Evolutionary conservation across 495 filamentous ascomycete genomes (phyloP), one percentile per base, ranked within the genome.

Genomic region (Stereocaulon alpinum): DNA sequence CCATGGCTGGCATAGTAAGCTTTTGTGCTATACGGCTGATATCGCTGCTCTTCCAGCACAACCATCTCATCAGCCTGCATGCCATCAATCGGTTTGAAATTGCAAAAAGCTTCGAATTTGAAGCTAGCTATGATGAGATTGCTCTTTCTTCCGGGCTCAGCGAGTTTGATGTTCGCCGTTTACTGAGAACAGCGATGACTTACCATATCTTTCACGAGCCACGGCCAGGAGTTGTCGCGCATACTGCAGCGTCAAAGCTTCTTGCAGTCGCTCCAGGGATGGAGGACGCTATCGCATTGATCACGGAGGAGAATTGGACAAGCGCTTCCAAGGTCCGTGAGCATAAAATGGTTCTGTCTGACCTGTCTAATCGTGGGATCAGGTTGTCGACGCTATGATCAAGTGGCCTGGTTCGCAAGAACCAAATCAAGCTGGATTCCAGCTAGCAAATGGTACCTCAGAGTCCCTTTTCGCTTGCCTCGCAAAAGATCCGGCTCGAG

Each of bases 331-430:
- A 24, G 24, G 24, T 24, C 24, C 24, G 24, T 24, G 24, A 24
- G 24, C 24, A 24, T 24, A 24, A 24, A 1, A 24, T 24, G 1
- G 24, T 24, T 24, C 24, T 24, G 1, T 24, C 24, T 24, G 24
- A 24, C 24, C 3, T 24, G 1, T 24, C 3, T 24, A 24, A 24
- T 70, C 73, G 22, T 63, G 41, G 41, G 12, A 12, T 27, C 18
- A 50, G 44, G 32, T 37, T 10, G 44, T 58, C 10, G 56, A 58
- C n/a, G 56, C 56, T 12, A 49, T 58, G 56, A 30, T 24, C 3
- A 49, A 58, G 27, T 58, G 56, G 56, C 41, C 42, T 3, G 41
- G 56, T 2, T 58, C 56, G 3, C 18, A 58, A 24, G 56, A 58
- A 24, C 41, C 56, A 14, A 9, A 58, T 10, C 22, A 58, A 9